Evolutionary conservation across 2,329 filamentous ascomycete species (phyloP).

Genomic region (Aspergillus niger): DNA sequence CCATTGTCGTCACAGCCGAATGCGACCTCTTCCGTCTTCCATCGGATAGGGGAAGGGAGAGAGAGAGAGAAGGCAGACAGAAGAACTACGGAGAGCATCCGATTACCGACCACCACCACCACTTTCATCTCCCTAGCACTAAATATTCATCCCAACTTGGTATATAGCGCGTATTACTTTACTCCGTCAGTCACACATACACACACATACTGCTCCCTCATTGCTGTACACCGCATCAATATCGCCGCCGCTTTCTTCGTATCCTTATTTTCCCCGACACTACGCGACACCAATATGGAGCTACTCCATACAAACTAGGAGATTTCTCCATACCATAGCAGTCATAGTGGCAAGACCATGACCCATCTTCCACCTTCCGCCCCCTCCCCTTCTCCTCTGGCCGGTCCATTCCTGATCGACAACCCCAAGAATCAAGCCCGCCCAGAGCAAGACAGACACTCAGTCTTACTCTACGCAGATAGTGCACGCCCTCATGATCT

Average conservation of each 20-base stretch:
- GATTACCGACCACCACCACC: background rate
- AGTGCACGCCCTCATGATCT: background rate
- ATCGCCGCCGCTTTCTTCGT: background rate
- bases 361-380: background rate
- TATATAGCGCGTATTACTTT: background rate
- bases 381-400: background rate
- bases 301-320: background rate
- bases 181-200: background rate
- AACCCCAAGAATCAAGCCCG: background rate
- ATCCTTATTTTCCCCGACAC: background rate
- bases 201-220: background rate
- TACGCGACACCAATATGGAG: background rate
- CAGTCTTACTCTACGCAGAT: background rate
- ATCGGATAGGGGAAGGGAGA: background rate
- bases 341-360: background rate
- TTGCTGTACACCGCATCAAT: background rate
- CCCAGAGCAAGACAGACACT: background rate
- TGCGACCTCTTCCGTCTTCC: background rate
- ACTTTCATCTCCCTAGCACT: background rate
- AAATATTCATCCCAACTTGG: background rate
- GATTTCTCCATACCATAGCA: background rate
- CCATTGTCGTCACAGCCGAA: background rate
- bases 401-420: constrained; percentile 1
- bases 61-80: background rate
- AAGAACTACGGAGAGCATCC: background rate